A percentile compares a stretch with the other conserved stretches of the same genome.
Conservation (phyloP, 2,329 filamentous ascomycete species). For the Paramyrothecium sp. region DNA sequence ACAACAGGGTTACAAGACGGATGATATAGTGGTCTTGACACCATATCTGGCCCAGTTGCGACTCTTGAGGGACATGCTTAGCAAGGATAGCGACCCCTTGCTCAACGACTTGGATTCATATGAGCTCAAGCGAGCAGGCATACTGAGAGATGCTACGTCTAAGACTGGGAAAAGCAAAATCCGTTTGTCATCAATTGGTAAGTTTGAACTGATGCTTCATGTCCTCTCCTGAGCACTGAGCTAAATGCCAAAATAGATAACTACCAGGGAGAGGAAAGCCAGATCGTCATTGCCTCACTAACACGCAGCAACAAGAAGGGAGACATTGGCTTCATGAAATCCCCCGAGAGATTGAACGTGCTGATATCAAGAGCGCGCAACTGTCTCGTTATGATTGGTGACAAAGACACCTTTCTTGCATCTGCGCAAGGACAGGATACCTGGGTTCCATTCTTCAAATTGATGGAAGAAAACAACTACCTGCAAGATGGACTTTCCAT, state of each 20-base stretch:
- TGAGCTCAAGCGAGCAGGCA: conserved; percentile 58
- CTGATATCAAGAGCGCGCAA: conserved; percentile 66
- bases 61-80: conserved; percentile 53
- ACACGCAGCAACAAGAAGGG: conserved; percentile 62
- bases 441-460: conserved; percentile 58
- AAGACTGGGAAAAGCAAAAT: conserved; percentile 51
- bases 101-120: conserved; percentile 67
- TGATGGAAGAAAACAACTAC: conserved; percentile 47
- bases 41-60: conserved; percentile 71
- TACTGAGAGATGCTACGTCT: conserved; percentile 53
- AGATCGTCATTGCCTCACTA: conserved; percentile 68
- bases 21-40: conserved; percentile 66
- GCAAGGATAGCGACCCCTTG: conserved; percentile 58
- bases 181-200: conserved; percentile 68
- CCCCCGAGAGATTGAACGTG: conserved; percentile 68
- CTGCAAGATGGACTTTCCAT: conserved; percentile 62
- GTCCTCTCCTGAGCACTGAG: background rate
- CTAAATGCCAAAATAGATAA: conserved; percentile 53
- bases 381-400: conserved; percentile 66
- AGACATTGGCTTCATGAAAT: conserved; percentile 70
- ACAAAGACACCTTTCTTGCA: conserved; percentile 63
- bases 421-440: conserved; percentile 38
- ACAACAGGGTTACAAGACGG: conserved; percentile 68
- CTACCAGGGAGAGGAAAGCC: conserved; percentile 75
- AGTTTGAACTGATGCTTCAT: conserved; percentile 17